Evolutionary conservation across 495 filamentous ascomycete genomes (phyloP), one percentile per base, ranked within the genome.

Genomic region (Aspergillus sclerotiicarbonarius): DNA sequence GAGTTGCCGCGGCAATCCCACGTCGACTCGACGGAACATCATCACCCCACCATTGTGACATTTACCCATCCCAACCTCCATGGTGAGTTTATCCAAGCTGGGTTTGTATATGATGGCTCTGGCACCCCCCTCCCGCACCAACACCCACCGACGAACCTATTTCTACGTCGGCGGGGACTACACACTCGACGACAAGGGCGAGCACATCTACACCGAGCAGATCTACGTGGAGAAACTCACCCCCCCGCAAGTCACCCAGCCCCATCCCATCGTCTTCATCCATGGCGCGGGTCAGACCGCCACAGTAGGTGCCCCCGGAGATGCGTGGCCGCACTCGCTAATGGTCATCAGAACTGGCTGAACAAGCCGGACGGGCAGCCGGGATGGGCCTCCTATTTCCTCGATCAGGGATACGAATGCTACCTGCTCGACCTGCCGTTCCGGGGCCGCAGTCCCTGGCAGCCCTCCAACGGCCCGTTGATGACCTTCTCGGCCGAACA

Each of bases 151-250:
- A 15, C 68, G 74, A 56, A 58, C 57, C n/a, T 77, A 78, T 10
- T 79, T 81, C 62, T 82, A 83, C 59, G 70, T 79, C 4, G 80
- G 80, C 16, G 80, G 79, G 20, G 56, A 75, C 15, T 80, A 78
- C 59, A 64, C 73, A 8, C 21, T 63, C 13, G 64, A 71, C 51
- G 39, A 46, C 19, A 51, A 58, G n/a, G 73, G 76, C 35, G 58
- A 66, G 9, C 71, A 78, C 61, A 53, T 76, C 9, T 67, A 78
- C 47, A 64, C 70, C 20, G 75, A 75, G 41, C 79, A 83, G 69
- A 82, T 83, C 69, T 83, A 84, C 63, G 81, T 84, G n/a, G 82
- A 85, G 67, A 72, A 76, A 41, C 62, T 85, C 41, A 68, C 65
- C 12, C 81, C 81, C 0, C 9, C 43, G 6, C 61, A 57, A 6